A percentile compares a stretch with the other conserved stretches of the same genome.
These are phyloP conservation scores for Dendrobium huoshanense DNA, from an alignment of 106 monocot genomes.

Conservation along the genomic window DNA sequence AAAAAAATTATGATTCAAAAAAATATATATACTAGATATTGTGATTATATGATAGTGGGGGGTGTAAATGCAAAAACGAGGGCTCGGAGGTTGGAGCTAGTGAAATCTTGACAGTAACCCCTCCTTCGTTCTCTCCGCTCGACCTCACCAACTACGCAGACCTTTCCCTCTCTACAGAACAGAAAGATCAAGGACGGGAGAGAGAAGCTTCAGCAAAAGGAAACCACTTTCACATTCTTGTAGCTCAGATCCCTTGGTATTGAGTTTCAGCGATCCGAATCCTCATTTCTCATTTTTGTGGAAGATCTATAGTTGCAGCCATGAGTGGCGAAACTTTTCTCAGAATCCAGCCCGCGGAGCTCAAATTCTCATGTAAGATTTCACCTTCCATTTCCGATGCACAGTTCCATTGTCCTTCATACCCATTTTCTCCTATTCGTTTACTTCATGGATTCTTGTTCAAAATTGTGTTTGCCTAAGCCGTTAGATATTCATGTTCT, in stretches of 20 bases:
- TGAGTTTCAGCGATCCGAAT: background rate
- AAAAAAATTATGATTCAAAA: too few species aligned
- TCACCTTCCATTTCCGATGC: too few species aligned
- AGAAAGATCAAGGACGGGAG: background rate
- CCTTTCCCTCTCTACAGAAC: background rate
- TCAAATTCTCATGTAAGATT: conserved; percentile 17
- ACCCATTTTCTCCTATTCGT: too few species aligned
- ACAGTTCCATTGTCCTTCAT: too few species aligned
- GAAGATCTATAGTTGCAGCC: background rate
- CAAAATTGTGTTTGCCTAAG: too few species aligned
- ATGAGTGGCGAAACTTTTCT: conserved; percentile 18
- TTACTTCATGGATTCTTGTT: too few species aligned
- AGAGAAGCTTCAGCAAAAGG: background rate
- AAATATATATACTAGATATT: too few species aligned
- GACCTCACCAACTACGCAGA: background rate
- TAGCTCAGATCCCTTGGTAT: background rate
- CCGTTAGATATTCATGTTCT: too few species aligned
- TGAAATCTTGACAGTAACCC: background rate
- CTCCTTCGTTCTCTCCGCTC: background rate
- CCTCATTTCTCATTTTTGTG: background rate
- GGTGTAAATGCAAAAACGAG: too few species aligned
- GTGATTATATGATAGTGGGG: too few species aligned
- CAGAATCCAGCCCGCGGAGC: conserved; percentile 12
- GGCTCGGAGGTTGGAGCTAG: too few species aligned
- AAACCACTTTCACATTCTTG: background rate